These are phyloP conservation scores for Solanum okadae DNA, from an alignment of 257 asterid genomes.

Conservation along the genomic window DNA sequence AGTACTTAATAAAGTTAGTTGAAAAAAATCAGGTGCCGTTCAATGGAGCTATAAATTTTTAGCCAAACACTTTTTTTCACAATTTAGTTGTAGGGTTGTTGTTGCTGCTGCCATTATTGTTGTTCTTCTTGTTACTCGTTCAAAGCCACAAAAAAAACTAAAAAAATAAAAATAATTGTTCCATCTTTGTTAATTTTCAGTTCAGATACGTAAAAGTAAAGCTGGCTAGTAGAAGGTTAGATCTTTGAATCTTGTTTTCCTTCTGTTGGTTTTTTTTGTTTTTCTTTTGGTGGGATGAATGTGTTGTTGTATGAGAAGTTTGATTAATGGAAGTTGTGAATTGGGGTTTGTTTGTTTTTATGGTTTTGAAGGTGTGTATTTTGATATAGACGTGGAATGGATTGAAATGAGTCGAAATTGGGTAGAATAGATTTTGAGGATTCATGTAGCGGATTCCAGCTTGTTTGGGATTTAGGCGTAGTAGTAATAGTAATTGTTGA, in stretches of 20 bases:
- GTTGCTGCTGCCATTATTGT: not conserved
- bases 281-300: not conserved
- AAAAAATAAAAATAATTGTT: not conserved
- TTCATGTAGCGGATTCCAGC: not conserved
- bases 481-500: not conserved
- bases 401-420: not conserved
- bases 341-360: not conserved
- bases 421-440: not conserved
- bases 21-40: not conserved
- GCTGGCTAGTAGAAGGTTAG: conserved; percentile 1
- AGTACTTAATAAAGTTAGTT: not conserved
- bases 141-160: not conserved
- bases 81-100: not conserved
- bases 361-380: not conserved
- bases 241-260: not conserved
- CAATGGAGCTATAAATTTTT: not conserved
- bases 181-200: not conserved
- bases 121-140: not conserved
- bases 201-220: not conserved
- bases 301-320: not conserved
- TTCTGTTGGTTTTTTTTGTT: not conserved
- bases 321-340: not conserved
- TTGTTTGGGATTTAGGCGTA: not conserved
- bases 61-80: not conserved
- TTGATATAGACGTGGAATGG: not conserved